Conservation (phyloP, 2,329 filamentous ascomycete genomes). For the Zasmidium cellare region DNA sequence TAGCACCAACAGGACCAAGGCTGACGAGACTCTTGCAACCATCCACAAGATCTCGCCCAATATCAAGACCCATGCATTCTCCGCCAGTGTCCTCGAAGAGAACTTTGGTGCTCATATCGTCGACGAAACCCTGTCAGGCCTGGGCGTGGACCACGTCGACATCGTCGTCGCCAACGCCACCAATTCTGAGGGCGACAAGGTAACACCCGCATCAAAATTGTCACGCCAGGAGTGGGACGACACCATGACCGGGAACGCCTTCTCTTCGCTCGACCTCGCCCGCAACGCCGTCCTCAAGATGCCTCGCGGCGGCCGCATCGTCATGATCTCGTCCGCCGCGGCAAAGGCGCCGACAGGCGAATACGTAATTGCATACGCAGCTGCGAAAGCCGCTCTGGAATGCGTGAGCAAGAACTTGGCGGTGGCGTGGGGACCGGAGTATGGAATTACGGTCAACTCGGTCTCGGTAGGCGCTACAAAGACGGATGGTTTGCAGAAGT, state of each 20-base stretch:
- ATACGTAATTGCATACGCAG: slow-evolving; percentile 7
- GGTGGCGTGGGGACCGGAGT: not conserved
- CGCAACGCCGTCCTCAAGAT: slow-evolving; percentile 6
- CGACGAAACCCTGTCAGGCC: not conserved
- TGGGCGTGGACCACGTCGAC: not conserved
- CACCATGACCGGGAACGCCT: slow-evolving; percentile 11
- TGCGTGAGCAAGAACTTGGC: slow-evolving; percentile 10
- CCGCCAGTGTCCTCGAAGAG: not conserved
- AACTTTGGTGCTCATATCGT: not conserved
- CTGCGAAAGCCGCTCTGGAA: slow-evolving; percentile 13
- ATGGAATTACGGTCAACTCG: slow-evolving; percentile 14
- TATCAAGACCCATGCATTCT: not conserved
- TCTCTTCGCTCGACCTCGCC: slow-evolving; percentile 9
- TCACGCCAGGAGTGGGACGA: slow-evolving; percentile 4
- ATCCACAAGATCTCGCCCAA: not conserved
- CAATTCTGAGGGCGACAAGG: not conserved
- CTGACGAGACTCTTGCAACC: not conserved
- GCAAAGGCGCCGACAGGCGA: slow-evolving; percentile 9
- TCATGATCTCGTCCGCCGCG: slow-evolving; percentile 11
- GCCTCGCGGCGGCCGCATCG: slow-evolving; percentile 15
- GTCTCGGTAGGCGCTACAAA: slow-evolving; percentile 11
- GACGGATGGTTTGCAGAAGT: slow-evolving; percentile 7
- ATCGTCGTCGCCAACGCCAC: slow-evolving; percentile 9
- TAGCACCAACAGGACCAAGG: not conserved
- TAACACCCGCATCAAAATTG: slow-evolving; percentile 1